phyloP scores from a whole-genome alignment of 2,329 filamentous ascomycete species.

The Botrytis porri region DNA sequence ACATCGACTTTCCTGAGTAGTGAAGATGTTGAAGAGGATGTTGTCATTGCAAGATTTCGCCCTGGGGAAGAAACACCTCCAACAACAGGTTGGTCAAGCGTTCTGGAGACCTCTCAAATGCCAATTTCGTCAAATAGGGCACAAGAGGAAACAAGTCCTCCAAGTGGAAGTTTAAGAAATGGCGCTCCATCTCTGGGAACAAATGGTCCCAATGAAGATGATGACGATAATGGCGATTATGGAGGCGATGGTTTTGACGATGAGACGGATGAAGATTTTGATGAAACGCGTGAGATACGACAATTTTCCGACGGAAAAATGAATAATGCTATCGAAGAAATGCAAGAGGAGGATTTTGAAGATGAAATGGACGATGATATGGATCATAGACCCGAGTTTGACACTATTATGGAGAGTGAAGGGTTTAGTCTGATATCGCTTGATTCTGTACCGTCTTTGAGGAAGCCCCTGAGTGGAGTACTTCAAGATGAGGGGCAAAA shows the following conservation, averaged over 20 bases:
- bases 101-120: slow-evolving; percentile 23
- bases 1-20: slow-evolving; percentile 21
- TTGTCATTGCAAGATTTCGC: slow-evolving; percentile 33
- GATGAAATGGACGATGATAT: slow-evolving; percentile 37
- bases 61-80: slow-evolving; percentile 31
- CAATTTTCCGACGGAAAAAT: background rate
- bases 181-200: background rate
- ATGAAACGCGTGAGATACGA: slow-evolving; percentile 11
- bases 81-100: slow-evolving; percentile 33
- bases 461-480: slow-evolving; percentile 42
- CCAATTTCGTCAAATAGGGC: slow-evolving; percentile 3
- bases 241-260: background rate
- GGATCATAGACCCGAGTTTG: slow-evolving; percentile 45
- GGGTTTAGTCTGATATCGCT: slow-evolving; percentile 57
- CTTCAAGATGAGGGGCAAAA: slow-evolving; percentile 28
- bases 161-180: background rate
- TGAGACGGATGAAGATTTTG: slow-evolving; percentile 9
- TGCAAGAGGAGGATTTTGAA: slow-evolving; percentile 12
- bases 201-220: background rate
- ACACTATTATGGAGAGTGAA: slow-evolving; percentile 56
- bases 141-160: background rate
- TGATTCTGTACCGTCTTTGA: slow-evolving; percentile 50
- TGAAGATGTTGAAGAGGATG: slow-evolving; percentile 24
- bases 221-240: slow-evolving; percentile 15
- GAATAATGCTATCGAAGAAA: background rate